Conservation (phyloP, 768 basidiomycete species). For the Lactarius evosmus region DNA sequence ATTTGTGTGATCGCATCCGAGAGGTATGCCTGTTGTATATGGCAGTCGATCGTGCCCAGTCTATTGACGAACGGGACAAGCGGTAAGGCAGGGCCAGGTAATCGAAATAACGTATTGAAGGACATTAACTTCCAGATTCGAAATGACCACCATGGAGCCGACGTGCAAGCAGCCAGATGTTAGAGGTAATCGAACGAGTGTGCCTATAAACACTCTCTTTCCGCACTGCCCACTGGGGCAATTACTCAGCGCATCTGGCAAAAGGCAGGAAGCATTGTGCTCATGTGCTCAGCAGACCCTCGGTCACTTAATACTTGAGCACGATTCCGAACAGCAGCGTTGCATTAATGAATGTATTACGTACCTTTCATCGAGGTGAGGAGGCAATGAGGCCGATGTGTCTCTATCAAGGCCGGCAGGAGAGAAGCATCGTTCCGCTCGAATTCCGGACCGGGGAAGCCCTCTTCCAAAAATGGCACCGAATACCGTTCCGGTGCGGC, state of each 20-base stretch:
- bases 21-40: neutral
- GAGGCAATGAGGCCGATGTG: neutral
- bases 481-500: neutral
- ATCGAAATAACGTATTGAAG: neutral
- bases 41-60: neutral
- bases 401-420: neutral
- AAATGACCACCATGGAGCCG: neutral
- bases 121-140: neutral
- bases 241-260: neutral
- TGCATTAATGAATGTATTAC: neutral
- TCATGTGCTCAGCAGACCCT: neutral
- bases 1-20: neutral
- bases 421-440: neutral
- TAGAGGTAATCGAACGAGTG: neutral
- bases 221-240: neutral
- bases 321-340: neutral
- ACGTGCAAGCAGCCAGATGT: neutral
- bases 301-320: neutral
- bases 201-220: neutral
- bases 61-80: neutral
- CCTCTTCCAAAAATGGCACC: neutral
- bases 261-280: neutral
- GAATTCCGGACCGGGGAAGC: neutral
- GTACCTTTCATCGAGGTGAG: neutral
- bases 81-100: neutral